Evolutionary conservation across 2,329 filamentous ascomycete genomes (phyloP).

Genomic region (Pseudogymnoascus sp.): DNA sequence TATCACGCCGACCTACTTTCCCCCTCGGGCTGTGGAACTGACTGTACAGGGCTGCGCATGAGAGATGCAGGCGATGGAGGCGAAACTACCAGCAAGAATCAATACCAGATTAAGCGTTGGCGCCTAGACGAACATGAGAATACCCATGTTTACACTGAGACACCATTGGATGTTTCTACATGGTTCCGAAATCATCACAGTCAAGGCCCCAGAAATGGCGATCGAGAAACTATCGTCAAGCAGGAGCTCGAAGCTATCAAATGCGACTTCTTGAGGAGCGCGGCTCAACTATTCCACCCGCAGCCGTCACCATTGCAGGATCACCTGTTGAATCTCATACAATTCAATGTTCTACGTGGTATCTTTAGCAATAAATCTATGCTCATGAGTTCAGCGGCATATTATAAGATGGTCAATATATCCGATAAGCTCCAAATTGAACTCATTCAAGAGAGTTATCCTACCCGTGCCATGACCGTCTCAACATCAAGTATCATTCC

Average conservation of each 20-base stretch:
- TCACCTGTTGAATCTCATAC: neutral
- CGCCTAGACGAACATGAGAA: neutral
- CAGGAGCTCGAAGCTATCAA: neutral
- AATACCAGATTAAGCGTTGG: neutral
- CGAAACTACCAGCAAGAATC: neutral
- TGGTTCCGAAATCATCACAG: neutral
- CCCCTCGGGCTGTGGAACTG: neutral
- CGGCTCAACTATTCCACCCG: neutral
- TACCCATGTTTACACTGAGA: neutral
- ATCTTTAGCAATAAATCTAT: neutral
- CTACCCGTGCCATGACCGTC: neutral
- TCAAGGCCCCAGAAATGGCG: neutral
- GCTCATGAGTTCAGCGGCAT: neutral
- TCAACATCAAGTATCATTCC: slow-evolving; percentile 9
- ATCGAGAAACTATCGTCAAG: neutral
- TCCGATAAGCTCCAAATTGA: neutral
- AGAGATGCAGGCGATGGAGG: neutral
- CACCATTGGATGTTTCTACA: neutral
- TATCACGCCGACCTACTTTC: neutral
- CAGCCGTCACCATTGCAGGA: neutral
- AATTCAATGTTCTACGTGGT: neutral
- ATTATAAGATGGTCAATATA: neutral
- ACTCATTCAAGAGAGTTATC: neutral
- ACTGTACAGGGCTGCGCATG: neutral
- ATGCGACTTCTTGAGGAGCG: neutral